Evolutionary conservation across 1,284 basidiomycete species (phyloP).

Genomic region (Phaffia rhodozyma): DNA sequence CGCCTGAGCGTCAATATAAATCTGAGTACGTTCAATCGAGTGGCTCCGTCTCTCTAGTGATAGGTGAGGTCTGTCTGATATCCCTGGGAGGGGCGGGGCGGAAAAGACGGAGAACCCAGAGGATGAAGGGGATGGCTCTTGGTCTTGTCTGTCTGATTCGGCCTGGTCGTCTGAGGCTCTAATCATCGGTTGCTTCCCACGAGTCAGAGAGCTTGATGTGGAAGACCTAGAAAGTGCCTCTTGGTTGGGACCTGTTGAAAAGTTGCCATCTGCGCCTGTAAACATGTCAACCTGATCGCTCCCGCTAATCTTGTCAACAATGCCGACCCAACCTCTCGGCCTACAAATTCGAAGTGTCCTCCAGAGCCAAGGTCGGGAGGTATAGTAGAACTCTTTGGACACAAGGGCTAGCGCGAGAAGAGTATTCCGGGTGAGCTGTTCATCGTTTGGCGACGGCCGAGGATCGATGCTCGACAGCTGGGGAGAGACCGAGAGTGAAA

Average conservation of each 20-base stretch:
- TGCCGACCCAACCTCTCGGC: slow-evolving; percentile 17
- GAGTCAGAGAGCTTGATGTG: no score
- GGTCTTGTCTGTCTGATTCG: no score
- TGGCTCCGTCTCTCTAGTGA: neutral
- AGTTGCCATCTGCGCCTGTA: neutral
- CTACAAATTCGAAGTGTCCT: slow-evolving; percentile 5
- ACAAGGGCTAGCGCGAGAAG: slow-evolving; percentile 16
- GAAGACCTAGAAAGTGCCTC: neutral
- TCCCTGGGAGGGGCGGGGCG: neutral
- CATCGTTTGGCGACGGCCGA: neutral
- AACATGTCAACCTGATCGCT: neutral
- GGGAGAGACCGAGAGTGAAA: slow-evolving; percentile 9
- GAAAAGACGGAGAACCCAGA: neutral
- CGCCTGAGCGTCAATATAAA: slow-evolving; percentile 9
- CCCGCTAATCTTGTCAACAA: slow-evolving; percentile 15
- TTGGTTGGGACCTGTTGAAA: neutral
- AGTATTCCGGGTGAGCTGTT: slow-evolving; percentile 3
- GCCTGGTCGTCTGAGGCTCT: no score
- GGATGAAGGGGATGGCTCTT: no score
- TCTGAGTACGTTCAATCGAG: slow-evolving; percentile 12
- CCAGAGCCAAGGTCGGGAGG: slow-evolving; percentile 16
- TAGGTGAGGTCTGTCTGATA: neutral
- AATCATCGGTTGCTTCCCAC: no score
- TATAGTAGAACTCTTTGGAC: slow-evolving; percentile 11
- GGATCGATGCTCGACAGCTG: slow-evolving; percentile 13